These are phyloP conservation scores for Penicillium italicum DNA, from an alignment of 2,329 filamentous ascomycete genomes.

Conservation along the genomic window DNA sequence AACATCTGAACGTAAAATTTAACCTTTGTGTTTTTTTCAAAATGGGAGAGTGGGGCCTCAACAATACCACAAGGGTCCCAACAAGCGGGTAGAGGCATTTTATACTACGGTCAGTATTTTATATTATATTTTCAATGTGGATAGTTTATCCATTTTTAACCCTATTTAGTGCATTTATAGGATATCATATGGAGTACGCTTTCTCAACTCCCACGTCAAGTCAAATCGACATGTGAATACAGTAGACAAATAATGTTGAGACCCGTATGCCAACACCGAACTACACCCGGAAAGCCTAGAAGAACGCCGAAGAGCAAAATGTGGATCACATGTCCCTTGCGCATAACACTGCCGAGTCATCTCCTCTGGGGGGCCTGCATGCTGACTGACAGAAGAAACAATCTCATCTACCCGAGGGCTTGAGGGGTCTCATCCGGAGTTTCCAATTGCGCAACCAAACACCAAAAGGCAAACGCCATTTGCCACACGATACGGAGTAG, in stretches of 20 bases:
- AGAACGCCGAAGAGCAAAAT: neutral
- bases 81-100: conserved; percentile 13
- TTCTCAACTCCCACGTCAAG: neutral
- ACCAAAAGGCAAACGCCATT: conserved; percentile 1
- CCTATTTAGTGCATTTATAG: neutral
- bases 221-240: neutral
- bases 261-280: neutral
- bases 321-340: conserved; percentile 4
- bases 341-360: conserved; percentile 1
- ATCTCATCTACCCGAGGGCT: neutral
- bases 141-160: neutral
- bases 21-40: conserved; percentile 8
- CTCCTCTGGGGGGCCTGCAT: neutral
- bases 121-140: neutral
- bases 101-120: neutral
- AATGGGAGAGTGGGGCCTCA: conserved; percentile 18
- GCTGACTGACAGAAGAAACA: neutral
- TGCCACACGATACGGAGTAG: conserved; percentile 12
- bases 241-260: neutral
- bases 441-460: neutral
- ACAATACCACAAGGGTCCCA: conserved; percentile 24
- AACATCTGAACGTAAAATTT: neutral
- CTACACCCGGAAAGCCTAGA: neutral
- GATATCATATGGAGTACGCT: neutral
- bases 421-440: neutral